Conservation (phyloP, 768 basidiomycete genomes). For the Leucosporidium creatinivorum region DNA sequence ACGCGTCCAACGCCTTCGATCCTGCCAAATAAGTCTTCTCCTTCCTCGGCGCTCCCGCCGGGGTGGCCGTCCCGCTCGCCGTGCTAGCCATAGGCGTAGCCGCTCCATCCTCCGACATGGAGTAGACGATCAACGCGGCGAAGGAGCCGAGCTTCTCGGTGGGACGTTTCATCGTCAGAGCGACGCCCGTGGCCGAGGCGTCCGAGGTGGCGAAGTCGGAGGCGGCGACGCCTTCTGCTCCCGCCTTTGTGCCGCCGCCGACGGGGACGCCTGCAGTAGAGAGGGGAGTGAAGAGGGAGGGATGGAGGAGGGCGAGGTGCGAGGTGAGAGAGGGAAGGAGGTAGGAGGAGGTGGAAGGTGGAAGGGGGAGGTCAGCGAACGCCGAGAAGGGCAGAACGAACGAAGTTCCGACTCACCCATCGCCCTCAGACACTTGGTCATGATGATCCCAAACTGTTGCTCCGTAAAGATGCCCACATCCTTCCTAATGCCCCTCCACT, state of each 20-base stretch:
- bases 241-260: constrained; percentile 39
- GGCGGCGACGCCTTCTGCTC: constrained; percentile 29
- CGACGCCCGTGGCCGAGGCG: constrained; percentile 63
- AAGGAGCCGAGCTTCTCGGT: constrained; percentile 55
- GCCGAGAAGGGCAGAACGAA: not conserved
- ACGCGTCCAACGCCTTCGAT: constrained; percentile 72
- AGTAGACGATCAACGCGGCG: constrained; percentile 79
- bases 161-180: constrained; percentile 51
- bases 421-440: constrained; percentile 69
- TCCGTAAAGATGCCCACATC: constrained; percentile 80
- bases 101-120: constrained; percentile 66
- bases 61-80: not conserved
- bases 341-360: not conserved
- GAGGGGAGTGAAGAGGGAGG: not conserved
- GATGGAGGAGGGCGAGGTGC: too few species aligned
- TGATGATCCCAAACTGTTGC: constrained; percentile 73
- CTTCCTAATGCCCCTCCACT: constrained; percentile 55
- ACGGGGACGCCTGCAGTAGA: constrained; percentile 40
- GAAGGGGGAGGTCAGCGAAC: not conserved
- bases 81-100: constrained; percentile 34
- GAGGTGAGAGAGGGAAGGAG: not conserved
- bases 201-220: constrained; percentile 47
- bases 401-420: constrained; percentile 25
- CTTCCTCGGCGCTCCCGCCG: constrained; percentile 33
- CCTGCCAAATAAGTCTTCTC: constrained; percentile 55